These are phyloP conservation scores for Ascochyta pisi DNA, from an alignment of 2,329 filamentous ascomycete species.

Conservation along the genomic window DNA sequence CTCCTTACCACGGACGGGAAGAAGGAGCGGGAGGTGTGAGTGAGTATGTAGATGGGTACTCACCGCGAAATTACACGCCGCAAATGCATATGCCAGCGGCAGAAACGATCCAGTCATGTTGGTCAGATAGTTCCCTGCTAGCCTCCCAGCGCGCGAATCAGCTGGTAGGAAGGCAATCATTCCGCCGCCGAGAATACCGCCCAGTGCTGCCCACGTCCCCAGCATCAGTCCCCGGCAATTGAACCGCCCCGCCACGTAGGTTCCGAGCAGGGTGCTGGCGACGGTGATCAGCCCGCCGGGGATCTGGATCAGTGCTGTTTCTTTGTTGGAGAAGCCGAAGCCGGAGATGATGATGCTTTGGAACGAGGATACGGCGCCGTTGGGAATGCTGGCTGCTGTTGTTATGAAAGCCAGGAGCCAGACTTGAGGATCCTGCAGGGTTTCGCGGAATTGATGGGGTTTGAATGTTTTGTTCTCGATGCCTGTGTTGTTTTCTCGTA, in stretches of 20 bases:
- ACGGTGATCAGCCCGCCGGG: slow-evolving; percentile 34
- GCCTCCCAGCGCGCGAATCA: slow-evolving; percentile 23
- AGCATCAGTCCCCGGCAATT: slow-evolving; percentile 25
- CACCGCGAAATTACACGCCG: slow-evolving; percentile 55
- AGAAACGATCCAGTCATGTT: slow-evolving; percentile 48
- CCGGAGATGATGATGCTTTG: slow-evolving; percentile 21
- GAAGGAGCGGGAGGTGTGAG: no score
- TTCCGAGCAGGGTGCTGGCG: slow-evolving; percentile 32
- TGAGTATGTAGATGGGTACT: background rate
- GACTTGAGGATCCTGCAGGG: slow-evolving; percentile 53
- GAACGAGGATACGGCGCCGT: slow-evolving; percentile 49
- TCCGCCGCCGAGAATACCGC: slow-evolving; percentile 27
- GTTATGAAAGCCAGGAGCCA: slow-evolving; percentile 46
- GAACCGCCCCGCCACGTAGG: slow-evolving; percentile 32
- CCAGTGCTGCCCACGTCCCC: slow-evolving; percentile 25
- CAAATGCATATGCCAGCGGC: slow-evolving; percentile 48
- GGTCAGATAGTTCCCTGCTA: slow-evolving; percentile 55
- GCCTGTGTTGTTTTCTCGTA: slow-evolving; percentile 57
- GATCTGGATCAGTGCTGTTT: slow-evolving; percentile 39
- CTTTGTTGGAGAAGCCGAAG: slow-evolving; percentile 42
- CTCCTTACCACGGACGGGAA: no score
- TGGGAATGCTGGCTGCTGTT: slow-evolving; percentile 42
- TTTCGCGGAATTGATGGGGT: slow-evolving; percentile 52
- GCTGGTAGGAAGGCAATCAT: slow-evolving; percentile 31
- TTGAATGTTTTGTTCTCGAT: slow-evolving; percentile 60